Evolutionary conservation across 371 early-diverging fungal genomes (phyloP), one percentile per base, ranked within the genome.

Genomic region (Basidiobolus meristosporus): DNA sequence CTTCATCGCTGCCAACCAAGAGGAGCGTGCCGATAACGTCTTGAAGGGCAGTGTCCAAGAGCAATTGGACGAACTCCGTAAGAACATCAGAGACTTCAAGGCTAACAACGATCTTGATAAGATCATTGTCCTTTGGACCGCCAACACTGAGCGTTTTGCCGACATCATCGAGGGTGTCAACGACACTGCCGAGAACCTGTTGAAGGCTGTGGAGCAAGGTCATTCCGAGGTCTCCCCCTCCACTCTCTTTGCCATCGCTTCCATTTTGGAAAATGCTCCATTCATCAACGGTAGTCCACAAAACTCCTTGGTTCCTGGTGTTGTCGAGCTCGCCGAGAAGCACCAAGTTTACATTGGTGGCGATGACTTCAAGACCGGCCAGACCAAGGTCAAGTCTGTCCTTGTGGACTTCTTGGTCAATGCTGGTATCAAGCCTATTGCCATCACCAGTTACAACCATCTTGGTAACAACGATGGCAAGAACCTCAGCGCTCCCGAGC

Each of bases 231-330:
- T 96, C 36, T 69, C 95, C 32, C 97, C 97, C 31, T 92, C 93
- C n/a, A 85, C 90, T 46, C 59, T 96, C 61, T 96, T 91, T 59
- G 93, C 97, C 37, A 62, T 90, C 38, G 97, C 97, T 31, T 82
- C 83, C 56, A 87, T 96, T 50, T 78, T 89, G 47, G 95, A 93
- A 70, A 72, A 72, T 44, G 66, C 77, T 22, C 88, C 92, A 31
- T 96, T 96, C 62, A 81, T 96, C 68, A 96, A 96, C 65, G 97
- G 97, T 19, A 83, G 84, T 34, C 97, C 97, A 36, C 97, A 96
- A 60, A 96, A 96, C 78, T 92, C 97, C 42, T 89, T 96, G 57
- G 91, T 92, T 21, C 91, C 92, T 15, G 93, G 93, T 47, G 73
- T 77, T 41, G 63, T 92, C 20, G 73, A 77, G 48, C 69, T 93